Evolutionary conservation across 164 flowering plant species (phyloP), one percentile per base, ranked within the genome.

Genomic region (Aristolochia californica): DNA sequence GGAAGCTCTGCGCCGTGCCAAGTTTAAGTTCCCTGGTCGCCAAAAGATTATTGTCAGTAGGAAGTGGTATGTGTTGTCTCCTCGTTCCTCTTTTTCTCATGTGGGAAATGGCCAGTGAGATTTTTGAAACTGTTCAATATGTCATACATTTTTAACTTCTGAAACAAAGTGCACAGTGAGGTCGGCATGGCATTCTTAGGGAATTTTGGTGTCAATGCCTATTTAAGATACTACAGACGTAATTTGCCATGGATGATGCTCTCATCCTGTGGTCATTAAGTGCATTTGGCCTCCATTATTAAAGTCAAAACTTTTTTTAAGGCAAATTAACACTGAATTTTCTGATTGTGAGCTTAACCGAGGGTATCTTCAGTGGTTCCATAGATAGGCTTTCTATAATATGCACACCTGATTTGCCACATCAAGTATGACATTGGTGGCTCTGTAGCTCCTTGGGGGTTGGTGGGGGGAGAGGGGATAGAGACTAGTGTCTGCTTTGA

Each of bases 31-130:
- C 47, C 83, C 83, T 28, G 85, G 85, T 10, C 76, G 85, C 12
- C 85, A 81, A 49, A 81, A 81, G 76, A 81, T 81, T 59, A 81
- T 81, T 54, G 80, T 77, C 48, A 77, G 81, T 75, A 66, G 85
- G 62, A 81, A 78, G 62, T 81, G 83, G 85, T 73, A 73, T 55
- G 67, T 22, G 4, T 5, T 23, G 4, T 18, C n/a, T 48, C n/a
- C 52, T 12, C n/a, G 13, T 10, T 10, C 8, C 8, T 48, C 52
- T 48, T 48, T 11, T 48, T 5, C 10, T 12, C 11, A 43, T 43
- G 45, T 43, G 11, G 11, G 15, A 8, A 8, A n/a, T 15, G 9
- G 9, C 15, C 45, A 8, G 45, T 43, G 15, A 15, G 21, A 48
- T 48, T 16, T 7, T 15, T 5, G 5, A 5, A 17, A 15, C 1